These are phyloP conservation scores for Fagus crenata DNA, from an alignment of 306 rosid genomes.

Conservation along the genomic window DNA sequence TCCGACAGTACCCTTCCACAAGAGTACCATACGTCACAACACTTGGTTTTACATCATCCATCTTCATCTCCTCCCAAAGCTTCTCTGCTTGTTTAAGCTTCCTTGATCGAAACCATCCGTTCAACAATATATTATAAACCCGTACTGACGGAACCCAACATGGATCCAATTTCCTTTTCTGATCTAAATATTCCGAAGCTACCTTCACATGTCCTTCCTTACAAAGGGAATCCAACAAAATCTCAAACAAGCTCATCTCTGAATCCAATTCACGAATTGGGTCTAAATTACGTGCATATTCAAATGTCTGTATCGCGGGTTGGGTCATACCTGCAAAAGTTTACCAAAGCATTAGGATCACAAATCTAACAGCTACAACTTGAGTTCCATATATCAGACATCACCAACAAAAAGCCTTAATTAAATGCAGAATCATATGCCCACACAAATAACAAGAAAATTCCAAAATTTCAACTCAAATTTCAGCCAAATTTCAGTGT, in stretches of 20 bases:
- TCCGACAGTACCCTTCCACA: conserved; percentile 83
- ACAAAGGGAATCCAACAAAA: conserved; percentile 82
- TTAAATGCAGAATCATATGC: background rate
- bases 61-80: conserved; percentile 81
- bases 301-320: conserved; percentile 69
- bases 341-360: conserved; percentile 8
- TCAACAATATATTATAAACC: conserved; percentile 63
- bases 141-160: conserved; percentile 54
- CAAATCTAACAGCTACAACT: background rate
- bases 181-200: conserved; percentile 43
- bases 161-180: conserved; percentile 32
- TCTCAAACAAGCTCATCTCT: conserved; percentile 65
- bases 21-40: conserved; percentile 95
- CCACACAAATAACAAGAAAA: background rate
- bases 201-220: conserved; percentile 68
- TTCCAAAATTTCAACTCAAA: background rate
- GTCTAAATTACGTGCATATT: conserved; percentile 51
- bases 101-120: conserved; percentile 88
- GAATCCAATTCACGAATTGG: conserved; percentile 41
- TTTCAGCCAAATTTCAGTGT: background rate
- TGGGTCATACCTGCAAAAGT: conserved; percentile 40
- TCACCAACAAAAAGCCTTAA: background rate
- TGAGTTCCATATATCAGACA: background rate
- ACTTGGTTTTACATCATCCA: conserved; percentile 61
- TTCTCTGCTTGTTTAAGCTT: conserved; percentile 74